Evolutionary conservation across 202 grass and related monocot species (phyloP), one percentile per base, ranked within the genome.

Genomic region (Brachypodium distachyon): DNA sequence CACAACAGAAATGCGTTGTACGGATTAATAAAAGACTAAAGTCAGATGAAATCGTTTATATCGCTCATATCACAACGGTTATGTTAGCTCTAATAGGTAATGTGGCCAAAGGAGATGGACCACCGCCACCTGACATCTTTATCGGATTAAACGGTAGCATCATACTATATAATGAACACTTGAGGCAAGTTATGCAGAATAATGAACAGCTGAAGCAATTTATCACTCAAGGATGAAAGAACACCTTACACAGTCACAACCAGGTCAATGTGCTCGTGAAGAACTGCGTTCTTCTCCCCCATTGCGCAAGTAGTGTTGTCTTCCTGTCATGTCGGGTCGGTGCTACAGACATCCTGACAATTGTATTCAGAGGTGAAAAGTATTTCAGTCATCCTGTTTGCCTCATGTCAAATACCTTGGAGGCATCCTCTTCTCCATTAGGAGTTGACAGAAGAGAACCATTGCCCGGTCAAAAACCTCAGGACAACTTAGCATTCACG

Each of bases 381-480:
- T 37, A 4, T 21, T 26, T 39, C 31, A 26, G 63, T 32, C 47
- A 7, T 47, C 28, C n/a, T 4, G 28, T 47, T 59, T 46, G 54
- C 36, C 32, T 60, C 54, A 28, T 36, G 16, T 36, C 37, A 56
- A 32, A 36, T 4, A 12, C 36, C 18, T 65, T 56, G 32, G 33
- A 57, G 60, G 28, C 21, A 31, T 64, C 50, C 7, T 59, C 42
- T 83, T 27, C 51, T 77, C 27, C 12, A n/a, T 52, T 49, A 69
- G 53, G 42, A 29, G 62, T 63, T 19, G n/a, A 12, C 10, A 61
- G 43, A 51, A 50, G 67, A 46, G 26, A 74, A 67, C 27, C 27
- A 61, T 38, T 27, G 25, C 56, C 74, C 49, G 67, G 42, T 72
- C 25, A 65, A 80, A 80, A 75, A 63, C 17, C 37, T 63, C 39